These are phyloP conservation scores for Claviceps sorghi DNA, from an alignment of 2,329 filamentous ascomycete species.

Conservation along the genomic window DNA sequence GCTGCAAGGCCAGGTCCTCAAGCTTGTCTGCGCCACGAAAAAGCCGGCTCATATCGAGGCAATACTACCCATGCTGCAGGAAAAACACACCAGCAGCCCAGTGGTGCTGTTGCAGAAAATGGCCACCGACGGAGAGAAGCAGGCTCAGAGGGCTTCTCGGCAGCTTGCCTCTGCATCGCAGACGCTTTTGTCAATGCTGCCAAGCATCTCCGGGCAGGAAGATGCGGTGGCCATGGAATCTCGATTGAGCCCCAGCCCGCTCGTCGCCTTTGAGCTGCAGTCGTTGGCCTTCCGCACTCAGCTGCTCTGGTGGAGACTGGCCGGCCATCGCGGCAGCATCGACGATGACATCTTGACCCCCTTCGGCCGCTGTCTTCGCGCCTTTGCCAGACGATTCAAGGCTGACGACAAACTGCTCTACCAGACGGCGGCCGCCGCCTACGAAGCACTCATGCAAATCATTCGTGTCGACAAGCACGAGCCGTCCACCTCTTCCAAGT, in stretches of 20 bases:
- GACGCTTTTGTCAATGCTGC: slow-evolving; percentile 48
- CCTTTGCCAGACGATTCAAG: slow-evolving; percentile 41
- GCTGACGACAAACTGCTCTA: slow-evolving; percentile 24
- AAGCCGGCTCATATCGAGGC: slow-evolving; percentile 46
- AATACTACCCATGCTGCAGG: slow-evolving; percentile 38
- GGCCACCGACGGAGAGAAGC: slow-evolving; percentile 26
- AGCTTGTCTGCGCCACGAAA: slow-evolving; percentile 44
- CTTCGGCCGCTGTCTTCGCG: slow-evolving; percentile 45
- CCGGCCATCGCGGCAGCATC: slow-evolving; percentile 41
- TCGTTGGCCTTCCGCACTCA: slow-evolving; percentile 45
- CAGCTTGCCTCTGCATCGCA: slow-evolving; percentile 55
- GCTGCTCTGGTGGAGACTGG: slow-evolving; percentile 51
- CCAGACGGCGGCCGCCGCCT: slow-evolving; percentile 18
- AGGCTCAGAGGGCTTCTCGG: slow-evolving; percentile 43
- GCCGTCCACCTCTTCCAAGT: slow-evolving; percentile 23
- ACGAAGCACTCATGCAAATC: slow-evolving; percentile 17
- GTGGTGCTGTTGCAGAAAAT: slow-evolving; percentile 38
- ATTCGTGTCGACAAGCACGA: slow-evolving; percentile 21
- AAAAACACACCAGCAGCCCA: slow-evolving; percentile 40
- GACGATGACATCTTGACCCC: slow-evolving; percentile 53
- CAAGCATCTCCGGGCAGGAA: slow-evolving; percentile 49
- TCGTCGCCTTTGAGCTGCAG: slow-evolving; percentile 47
- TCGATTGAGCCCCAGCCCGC: slow-evolving; percentile 40
- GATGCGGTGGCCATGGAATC: slow-evolving; percentile 41
- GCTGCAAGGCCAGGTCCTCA: slow-evolving; percentile 50